Evolutionary conservation across 2,329 filamentous ascomycete species (phyloP), one percentile per base, ranked within the genome.

Genomic region (Mycosphaerelloides madeirae): DNA sequence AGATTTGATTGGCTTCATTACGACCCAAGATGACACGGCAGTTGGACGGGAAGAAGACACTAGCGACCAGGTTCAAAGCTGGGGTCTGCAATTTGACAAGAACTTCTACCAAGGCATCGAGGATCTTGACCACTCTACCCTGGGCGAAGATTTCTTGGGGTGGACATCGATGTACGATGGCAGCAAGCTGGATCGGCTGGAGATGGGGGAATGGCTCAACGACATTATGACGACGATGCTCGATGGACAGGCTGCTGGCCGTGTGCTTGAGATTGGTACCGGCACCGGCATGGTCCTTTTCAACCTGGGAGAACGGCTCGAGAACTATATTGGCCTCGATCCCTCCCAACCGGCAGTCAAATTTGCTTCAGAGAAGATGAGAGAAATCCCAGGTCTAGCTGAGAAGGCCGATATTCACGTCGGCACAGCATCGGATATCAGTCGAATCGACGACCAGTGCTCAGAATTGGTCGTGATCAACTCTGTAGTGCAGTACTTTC

Each of bases 211-310:
- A 20, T 50, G 48, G 48, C 40, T 50, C n/a, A 7, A 42, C 9
- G 44, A 50, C 25, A 41, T 15, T 15, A 48, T 53, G 34, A 37
- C 36, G 18, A 51, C 47, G 11, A 43, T 58, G 11, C 46, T 50
- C 4, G 49, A 55, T 16, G 38, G 40, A 15, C 49, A 50, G 16
- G 31, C 48, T 32, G 43, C 46, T 25, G 46, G 49, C 28, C 40
- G 25, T 14, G 44, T 50, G 12, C 44, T 50, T n/a, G 48, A 50
- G 22, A 38, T 50, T 19, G 48, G 48, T 18, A 43, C 39, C 19
- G 48, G 48, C 12, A 50, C 39, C 3, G 48, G 48, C n/a, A 50
- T 50, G 48, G 28, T 50, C 6, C 40, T 50, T 3, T 47, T 50
- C 34, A 50, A 47, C 36, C 41, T 50, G 14, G 44, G 34, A 19